Conservation (phyloP, 495 filamentous ascomycete genomes). For the Aspergillus carlsbadensis region DNA sequence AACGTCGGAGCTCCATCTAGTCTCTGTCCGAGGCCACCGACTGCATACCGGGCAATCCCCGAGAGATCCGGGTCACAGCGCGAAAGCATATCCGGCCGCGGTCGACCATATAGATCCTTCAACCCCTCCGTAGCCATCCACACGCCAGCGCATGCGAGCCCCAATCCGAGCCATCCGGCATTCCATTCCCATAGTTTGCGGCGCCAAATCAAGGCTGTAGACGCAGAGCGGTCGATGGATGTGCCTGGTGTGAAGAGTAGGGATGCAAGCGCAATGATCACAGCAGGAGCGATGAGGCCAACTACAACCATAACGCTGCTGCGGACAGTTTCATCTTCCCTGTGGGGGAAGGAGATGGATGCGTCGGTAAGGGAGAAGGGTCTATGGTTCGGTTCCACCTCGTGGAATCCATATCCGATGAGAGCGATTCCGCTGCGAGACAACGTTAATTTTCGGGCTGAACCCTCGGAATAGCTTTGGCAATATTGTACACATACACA, state of each 20-base stretch:
- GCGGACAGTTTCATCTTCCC: conserved; percentile 54
- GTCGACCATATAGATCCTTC: conserved; percentile 64
- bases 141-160: conserved; percentile 49
- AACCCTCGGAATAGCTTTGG: background rate
- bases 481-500: conserved; percentile 33
- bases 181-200: conserved; percentile 65
- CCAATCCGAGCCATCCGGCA: conserved; percentile 63
- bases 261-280: conserved; percentile 48
- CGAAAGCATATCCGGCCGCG: conserved; percentile 61
- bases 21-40: conserved; percentile 50
- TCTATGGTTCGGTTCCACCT: conserved; percentile 38
- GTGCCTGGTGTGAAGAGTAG: conserved; percentile 49
- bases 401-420: conserved; percentile 46
- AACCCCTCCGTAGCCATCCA: conserved; percentile 61
- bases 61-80: conserved; percentile 58
- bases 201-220: conserved; percentile 35
- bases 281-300: conserved; percentile 51
- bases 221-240: conserved; percentile 26
- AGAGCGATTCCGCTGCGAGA: conserved; percentile 40
- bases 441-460: background rate
- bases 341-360: conserved; percentile 57
- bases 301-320: conserved; percentile 48
- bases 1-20: conserved; percentile 45
- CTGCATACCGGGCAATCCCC: conserved; percentile 38
- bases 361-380: conserved; percentile 54